Evolutionary conservation across 768 basidiomycete genomes (phyloP).

Genomic region (Tremella mesenterica): DNA sequence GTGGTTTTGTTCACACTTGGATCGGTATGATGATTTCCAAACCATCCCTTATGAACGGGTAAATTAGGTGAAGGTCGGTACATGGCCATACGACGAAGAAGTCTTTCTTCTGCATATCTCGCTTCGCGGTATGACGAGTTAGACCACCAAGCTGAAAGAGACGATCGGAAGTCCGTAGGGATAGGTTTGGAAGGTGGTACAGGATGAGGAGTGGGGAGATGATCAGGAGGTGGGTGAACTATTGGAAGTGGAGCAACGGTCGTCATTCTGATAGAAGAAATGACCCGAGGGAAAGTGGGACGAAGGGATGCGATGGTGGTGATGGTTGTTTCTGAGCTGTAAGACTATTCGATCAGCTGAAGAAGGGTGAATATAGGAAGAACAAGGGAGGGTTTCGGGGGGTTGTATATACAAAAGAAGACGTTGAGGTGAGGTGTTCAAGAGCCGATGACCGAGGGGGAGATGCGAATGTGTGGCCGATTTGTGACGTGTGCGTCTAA

Average conservation of each 20-base stretch:
- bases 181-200: constrained; percentile 25
- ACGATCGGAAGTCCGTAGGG: constrained; percentile 32
- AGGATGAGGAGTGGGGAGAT: constrained; percentile 20
- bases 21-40: constrained; percentile 2
- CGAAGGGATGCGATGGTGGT: neutral
- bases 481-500: too few relatives aligned
- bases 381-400: too few relatives aligned
- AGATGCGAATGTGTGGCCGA: too few relatives aligned
- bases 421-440: too few relatives aligned
- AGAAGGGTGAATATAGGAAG: too few relatives aligned
- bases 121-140: constrained; percentile 36
- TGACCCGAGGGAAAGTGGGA: neutral
- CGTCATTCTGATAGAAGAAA: neutral
- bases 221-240: constrained; percentile 2
- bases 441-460: too few relatives aligned
- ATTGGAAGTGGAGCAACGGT: neutral
- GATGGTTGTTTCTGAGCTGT: too few relatives aligned
- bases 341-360: too few relatives aligned
- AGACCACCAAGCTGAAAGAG: constrained; percentile 36
- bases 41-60: constrained; percentile 24
- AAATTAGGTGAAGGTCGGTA: constrained; percentile 12
- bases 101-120: constrained; percentile 30
- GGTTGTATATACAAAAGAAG: too few relatives aligned
- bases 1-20: neutral
- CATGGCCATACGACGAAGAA: constrained; percentile 25